Base-by-base conservation (phyloP, 1,284 basidiomycete species). In the Inonotus hispidus region DNA sequence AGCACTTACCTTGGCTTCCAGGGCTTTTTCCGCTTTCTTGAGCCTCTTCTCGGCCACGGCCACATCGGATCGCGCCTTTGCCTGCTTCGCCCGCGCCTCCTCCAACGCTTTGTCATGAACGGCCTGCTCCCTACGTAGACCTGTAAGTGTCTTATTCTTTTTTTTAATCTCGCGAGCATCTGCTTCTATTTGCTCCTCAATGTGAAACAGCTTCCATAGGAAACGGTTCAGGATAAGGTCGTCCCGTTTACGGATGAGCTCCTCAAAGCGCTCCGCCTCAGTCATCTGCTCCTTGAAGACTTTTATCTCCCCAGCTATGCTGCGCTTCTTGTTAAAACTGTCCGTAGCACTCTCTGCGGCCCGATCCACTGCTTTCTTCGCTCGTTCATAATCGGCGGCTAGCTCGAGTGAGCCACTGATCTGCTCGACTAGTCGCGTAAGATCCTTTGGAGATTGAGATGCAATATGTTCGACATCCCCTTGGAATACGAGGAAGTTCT, bases 401-500 rank as follows among this genome's bases (percentile, higher is more conserved):
- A 97, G 83, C 69, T 98, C 96, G 39, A 96, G 80, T 0, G 93
- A 95, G 1, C 95, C 95, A 65, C 88, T 93, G 66, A 99, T 98
- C 71, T 98, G 94, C 68, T 99, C 97, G 55, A 99, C 91, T 49
- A 99, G 85, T 39, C 85, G 83, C 1, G 95, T 85, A 23, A 99
- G 84, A 66, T 97, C 94, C 66, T 88, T 89, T 8, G 95, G 85
- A 1, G 93, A 95, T 70, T 99, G 97, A 7, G 93, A 93, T 0
- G 97, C 97, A 52, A 99, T 93, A 1, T 94, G 93, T 75, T 99
- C 97, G 41, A 99, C 97, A 71, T 99, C 97, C 59, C 97, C 97
- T 73, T 98, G 95, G 76, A 99, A 99, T n/a, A 99, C 97, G 59
- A 99, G 87, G 71, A 99, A 99, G 78, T 99, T 99, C 77, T 98